phyloP scores from a whole-genome alignment of 768 basidiomycete genomes.

The Suillus occidentalis region DNA sequence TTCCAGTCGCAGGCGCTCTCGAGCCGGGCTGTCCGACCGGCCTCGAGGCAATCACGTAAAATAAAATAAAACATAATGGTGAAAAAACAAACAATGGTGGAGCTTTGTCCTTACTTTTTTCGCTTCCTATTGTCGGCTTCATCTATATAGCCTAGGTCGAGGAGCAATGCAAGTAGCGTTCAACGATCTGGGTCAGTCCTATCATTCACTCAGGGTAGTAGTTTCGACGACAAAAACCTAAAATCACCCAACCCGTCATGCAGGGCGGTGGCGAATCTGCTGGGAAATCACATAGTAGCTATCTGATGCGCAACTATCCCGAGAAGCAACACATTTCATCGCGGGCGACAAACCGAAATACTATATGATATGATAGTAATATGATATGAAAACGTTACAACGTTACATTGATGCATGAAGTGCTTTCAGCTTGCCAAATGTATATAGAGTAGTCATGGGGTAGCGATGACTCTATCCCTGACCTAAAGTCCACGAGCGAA shows the following conservation, averaged over 20 bases:
- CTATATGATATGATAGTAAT: slow-evolving; percentile 22
- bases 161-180: background rate
- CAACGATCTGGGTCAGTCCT: background rate
- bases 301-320: slow-evolving; percentile 22
- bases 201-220: background rate
- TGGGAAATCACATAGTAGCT: slow-evolving; percentile 2
- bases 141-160: background rate
- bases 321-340: slow-evolving; percentile 14
- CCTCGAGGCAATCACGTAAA: slow-evolving; percentile 29
- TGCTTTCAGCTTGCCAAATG: slow-evolving; percentile 17
- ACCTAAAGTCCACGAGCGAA: slow-evolving; percentile 1
- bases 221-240: slow-evolving; percentile 10
- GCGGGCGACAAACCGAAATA: slow-evolving; percentile 9
- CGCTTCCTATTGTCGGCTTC: slow-evolving; percentile 1
- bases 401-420: slow-evolving; percentile 21
- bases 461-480: background rate
- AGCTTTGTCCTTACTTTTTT: background rate
- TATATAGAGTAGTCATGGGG: slow-evolving; percentile 10
- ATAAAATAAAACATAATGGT: slow-evolving; percentile 12
- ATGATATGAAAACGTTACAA: slow-evolving; percentile 15
- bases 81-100: slow-evolving; percentile 17
- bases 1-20: background rate
- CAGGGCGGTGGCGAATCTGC: background rate
- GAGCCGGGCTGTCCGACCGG: slow-evolving; percentile 8
- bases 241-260: slow-evolving; percentile 12